Base-by-base conservation (phyloP, 169 alveolate genomes). In the Theileria luwenshuni region DNA sequence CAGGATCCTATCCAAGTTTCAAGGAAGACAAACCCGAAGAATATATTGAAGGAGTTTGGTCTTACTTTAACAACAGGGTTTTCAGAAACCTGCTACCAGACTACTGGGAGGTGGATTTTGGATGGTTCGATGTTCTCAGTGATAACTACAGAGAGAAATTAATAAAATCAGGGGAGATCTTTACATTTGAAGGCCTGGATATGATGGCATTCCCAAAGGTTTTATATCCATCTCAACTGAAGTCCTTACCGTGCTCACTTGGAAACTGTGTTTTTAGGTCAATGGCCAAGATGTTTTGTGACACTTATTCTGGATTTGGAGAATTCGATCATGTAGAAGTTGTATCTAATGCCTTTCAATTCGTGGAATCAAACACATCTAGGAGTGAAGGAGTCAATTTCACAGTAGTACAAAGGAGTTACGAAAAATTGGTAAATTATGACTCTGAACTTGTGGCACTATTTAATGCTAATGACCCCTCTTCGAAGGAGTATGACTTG, bases 201-300 rank as follows among this genome's bases (percentile, higher is more conserved):
- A 1, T 42, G n/a, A 21, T 79, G 30, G 70, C 52, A n/a, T 70
- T 72, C 72, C 87, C 87, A 0, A 33, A 70, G 28, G 17, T 79
- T 32, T 63, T 69, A 19, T 79, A 79, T 33, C 83, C 77, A 30
- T 71, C 42, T 25, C 80, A 79, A 41, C 61, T 79, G 32, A 33
- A 30, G 13, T 41, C 61, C 21, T 52, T 27, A 10, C 69, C 43
- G 12, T 35, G 76, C 0, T 76, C 87, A 0, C 63, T 79, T 23
- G 87, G 83, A 23, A 79, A 79, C 59, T 56, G 73, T 21, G 62
- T 79, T 41, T 70, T 79, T 48, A 49, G 87, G 33, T 79, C 87
- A 19, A 79, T 79, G 87, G 30, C 67, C 43, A 79, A 79, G 72
- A 23, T 79, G 41, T 72, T 68, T 63, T 79, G 81, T 52, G 87